Percentiles rank a stretch among this genome's conserved stretches.
phyloP scores from a whole-genome alignment of 2,329 filamentous ascomycete species.

The Cladorrhinum sp. region DNA sequence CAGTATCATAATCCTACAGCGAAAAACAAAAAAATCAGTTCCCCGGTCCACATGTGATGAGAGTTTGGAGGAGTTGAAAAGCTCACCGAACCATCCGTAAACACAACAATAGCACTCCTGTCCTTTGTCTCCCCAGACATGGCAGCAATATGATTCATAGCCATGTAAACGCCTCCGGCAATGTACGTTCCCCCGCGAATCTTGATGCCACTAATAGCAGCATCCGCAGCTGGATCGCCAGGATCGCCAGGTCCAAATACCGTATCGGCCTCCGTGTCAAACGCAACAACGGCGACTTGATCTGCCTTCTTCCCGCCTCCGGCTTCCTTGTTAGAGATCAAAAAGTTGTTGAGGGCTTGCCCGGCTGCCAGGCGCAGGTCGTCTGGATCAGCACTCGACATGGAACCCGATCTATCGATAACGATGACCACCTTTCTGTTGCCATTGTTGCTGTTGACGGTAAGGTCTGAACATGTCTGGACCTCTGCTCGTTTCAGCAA shows the following conservation, averaged over 20 bases:
- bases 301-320: slow-evolving; percentile 21
- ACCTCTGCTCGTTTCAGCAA: not conserved
- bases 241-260: slow-evolving; percentile 19
- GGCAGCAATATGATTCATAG: slow-evolving; percentile 18
- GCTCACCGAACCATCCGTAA: slow-evolving; percentile 26
- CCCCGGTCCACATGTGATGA: no score
- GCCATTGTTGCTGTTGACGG: slow-evolving; percentile 24
- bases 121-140: slow-evolving; percentile 21
- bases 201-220: slow-evolving; percentile 16
- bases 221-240: slow-evolving; percentile 20
- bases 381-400: slow-evolving; percentile 22
- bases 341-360: slow-evolving; percentile 23
- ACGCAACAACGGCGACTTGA: slow-evolving; percentile 26
- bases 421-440: slow-evolving; percentile 29
- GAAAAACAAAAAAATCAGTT: no score
- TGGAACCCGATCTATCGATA: slow-evolving; percentile 28
- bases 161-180: slow-evolving; percentile 23
- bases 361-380: slow-evolving; percentile 25
- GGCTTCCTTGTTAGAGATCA: slow-evolving; percentile 24
- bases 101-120: slow-evolving; percentile 27
- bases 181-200: slow-evolving; percentile 20
- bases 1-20: slow-evolving; percentile 14
- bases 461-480: slow-evolving; percentile 16
- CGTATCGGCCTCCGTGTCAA: slow-evolving; percentile 16
- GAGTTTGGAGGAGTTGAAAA: not conserved